Percentiles rank a stretch among this genome's conserved stretches.
Conservation (phyloP, 345 rosid species). For the Gossypium sturtianum region DNA sequence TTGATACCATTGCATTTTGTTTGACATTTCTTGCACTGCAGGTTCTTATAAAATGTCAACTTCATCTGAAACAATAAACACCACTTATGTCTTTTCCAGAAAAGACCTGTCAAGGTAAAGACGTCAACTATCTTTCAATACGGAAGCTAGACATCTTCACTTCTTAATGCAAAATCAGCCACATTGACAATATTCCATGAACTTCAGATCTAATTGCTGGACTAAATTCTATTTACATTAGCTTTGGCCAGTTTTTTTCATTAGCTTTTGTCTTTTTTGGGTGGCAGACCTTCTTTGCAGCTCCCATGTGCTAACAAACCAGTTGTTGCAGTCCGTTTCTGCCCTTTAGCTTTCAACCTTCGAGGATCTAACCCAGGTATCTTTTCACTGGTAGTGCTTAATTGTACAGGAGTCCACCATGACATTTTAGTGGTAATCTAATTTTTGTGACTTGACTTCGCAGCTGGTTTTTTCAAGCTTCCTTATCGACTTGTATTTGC, state of each 20-base stretch:
- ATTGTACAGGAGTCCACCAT: background rate
- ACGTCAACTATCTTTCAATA: conserved; percentile 9
- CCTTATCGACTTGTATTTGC: conserved; percentile 90
- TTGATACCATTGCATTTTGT: conserved; percentile 3
- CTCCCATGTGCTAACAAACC: conserved; percentile 93
- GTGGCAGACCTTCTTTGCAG: conserved; percentile 71
- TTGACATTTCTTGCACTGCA: conserved; percentile 26
- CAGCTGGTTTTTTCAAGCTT: conserved; percentile 85
- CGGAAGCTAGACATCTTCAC: background rate
- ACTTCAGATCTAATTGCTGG: background rate
- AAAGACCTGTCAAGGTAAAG: conserved; percentile 83
- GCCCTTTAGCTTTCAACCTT: conserved; percentile 62
- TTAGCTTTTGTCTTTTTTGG: conserved; percentile 2
- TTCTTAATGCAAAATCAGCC: background rate
- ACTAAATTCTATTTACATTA: background rate
- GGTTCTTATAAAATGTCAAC: conserved; percentile 69
- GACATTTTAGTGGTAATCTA: conserved; percentile 3
- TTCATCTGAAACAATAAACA: conserved; percentile 58
- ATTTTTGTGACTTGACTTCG: conserved; percentile 19
- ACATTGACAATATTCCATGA: background rate
- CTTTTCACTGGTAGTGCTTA: background rate
- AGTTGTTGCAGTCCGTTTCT: conserved; percentile 84
- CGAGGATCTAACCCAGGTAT: conserved; percentile 62
- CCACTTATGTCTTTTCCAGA: conserved; percentile 78
- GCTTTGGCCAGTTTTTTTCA: background rate